phyloP scores from a whole-genome alignment of 345 rosid genomes.

The Euphorbia lathyris region DNA sequence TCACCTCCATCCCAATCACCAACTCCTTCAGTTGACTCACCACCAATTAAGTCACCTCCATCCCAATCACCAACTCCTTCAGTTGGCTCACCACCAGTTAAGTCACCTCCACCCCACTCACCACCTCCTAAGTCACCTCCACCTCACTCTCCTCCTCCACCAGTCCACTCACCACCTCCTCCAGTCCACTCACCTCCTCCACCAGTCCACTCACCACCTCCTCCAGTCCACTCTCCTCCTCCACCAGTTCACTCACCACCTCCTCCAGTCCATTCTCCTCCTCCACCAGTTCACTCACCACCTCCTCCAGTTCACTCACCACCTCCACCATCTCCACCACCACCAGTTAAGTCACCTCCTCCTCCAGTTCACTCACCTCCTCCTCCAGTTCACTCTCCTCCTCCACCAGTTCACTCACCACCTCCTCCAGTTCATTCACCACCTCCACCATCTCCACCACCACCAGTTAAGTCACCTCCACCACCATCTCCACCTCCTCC shows the following conservation, averaged over 20 bases:
- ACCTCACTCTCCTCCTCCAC: conserved; percentile 12
- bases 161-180: conserved; percentile 19
- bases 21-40: conserved; percentile 1
- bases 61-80: neutral
- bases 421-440: too few relatives aligned
- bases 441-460: neutral
- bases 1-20: conserved; percentile 8
- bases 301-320: conserved; percentile 3
- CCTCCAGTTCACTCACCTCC: neutral
- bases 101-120: neutral
- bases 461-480: conserved; percentile 1
- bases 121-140: too few relatives aligned
- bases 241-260: neutral
- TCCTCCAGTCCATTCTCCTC: neutral
- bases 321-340: neutral
- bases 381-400: neutral
- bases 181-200: conserved; percentile 15
- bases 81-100: neutral
- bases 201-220: neutral
- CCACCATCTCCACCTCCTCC: neutral
- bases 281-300: conserved; percentile 8
- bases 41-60: neutral
- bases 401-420: too few relatives aligned
- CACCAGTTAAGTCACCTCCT: neutral
- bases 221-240: neutral